Base-by-base conservation (phyloP, 805 yeast genomes). In the Teunomyces atbi region DNA sequence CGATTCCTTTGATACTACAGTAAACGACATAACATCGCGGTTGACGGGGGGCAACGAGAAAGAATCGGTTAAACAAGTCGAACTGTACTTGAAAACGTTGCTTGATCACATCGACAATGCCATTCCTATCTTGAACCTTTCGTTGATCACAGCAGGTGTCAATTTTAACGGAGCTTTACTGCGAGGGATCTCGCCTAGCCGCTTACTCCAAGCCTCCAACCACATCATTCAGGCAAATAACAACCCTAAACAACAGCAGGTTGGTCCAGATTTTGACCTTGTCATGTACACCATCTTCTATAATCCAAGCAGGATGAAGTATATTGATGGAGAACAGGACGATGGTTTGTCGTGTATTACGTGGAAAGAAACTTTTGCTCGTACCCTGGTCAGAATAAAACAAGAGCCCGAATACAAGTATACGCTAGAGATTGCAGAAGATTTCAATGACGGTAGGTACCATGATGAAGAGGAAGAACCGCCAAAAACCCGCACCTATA, bases 341-440 rank as follows among this genome's bases (percentile, higher is more conserved):
- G 51, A 49, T 32, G 59, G 47, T 6, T 48, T 62, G 21, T 68
- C 68, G 8, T 74, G 77, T 44, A 73, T 86, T 2, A 71, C 79
- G 2, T 87, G 95, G 95, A 84, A 83, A 52, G 95, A 87, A 53
- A 83, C 82, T 41, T 78, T 71, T 62, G 83, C 89, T 13, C 73
- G 80, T 45, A 78, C 84, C 28, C 57, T 61, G 45, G 77, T 81
- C 0, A 64, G 62, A 29, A 54, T 86, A 3, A 45, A 54, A 23
- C 34, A 56, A 57, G 45, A 78, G 20, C 36, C 40, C 33, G 53
- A 42, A 5, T 50, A 42, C 5, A 49, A 55, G 5, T 84, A 83
- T 58, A 62, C 57, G 4, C 47, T 86, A 13, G 62, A 58, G 7
- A 68, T 86, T 1, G 57, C 57, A 4, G 91, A 87, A 54, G 77